Conservation (phyloP, 805 yeast species). For the Pichia ethanolica region DNA sequence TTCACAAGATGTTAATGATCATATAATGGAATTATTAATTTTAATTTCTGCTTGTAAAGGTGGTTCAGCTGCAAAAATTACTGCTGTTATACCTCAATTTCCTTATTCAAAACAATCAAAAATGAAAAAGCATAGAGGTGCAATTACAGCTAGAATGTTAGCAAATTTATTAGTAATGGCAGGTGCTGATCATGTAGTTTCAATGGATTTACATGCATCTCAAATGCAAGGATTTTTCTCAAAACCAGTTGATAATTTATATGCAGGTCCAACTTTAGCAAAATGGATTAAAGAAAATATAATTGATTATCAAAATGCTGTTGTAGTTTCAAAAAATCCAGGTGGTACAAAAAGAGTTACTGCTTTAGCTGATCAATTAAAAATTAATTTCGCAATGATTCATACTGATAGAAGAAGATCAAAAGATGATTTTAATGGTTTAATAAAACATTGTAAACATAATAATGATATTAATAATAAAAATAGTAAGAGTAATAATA, state of each 20-base stretch:
- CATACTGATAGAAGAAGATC: constrained; percentile 95
- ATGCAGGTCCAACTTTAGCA: constrained; percentile 94
- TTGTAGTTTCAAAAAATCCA: constrained; percentile 97
- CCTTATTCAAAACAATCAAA: constrained; percentile 96
- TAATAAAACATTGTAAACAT: constrained; percentile 36
- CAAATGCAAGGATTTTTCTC: constrained; percentile 99
- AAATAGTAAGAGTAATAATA: no score
- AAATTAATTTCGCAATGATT: constrained; percentile 96
- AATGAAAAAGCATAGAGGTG: constrained; percentile 98
- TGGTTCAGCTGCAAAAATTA: constrained; percentile 96
- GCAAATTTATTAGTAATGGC: constrained; percentile 95
- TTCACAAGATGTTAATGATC: constrained; percentile 81
- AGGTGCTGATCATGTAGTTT: constrained; percentile 97
- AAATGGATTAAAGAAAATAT: constrained; percentile 92
- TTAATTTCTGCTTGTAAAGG: constrained; percentile 94
- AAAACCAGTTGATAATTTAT: constrained; percentile 93
- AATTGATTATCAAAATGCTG: constrained; percentile 78
- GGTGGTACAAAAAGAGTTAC: constrained; percentile 99
- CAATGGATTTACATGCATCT: constrained; percentile 94
- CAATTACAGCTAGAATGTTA: constrained; percentile 96
- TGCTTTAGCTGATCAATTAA: constrained; percentile 91
- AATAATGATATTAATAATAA: constrained; percentile 31
- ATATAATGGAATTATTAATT: constrained; percentile 91
- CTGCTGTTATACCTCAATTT: constrained; percentile 95
- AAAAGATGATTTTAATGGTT: constrained; percentile 45